Conservation (phyloP, 1,139 yeast genomes). For the Magnusiomyces fungicola region DNA sequence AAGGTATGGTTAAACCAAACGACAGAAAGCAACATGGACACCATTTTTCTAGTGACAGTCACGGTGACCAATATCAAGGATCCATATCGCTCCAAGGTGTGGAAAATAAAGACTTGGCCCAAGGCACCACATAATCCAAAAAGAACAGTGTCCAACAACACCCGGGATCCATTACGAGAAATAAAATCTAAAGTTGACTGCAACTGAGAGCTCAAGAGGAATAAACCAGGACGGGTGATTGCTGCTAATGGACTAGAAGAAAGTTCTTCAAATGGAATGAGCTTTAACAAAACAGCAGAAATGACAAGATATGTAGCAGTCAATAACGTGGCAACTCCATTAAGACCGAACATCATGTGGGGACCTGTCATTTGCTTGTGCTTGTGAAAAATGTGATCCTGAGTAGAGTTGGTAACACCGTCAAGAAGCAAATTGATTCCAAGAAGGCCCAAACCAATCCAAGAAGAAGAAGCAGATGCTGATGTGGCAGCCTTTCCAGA, state of each 20-base stretch:
- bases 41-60: conserved; percentile 93
- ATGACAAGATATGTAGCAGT: conserved; percentile 38
- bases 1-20: conserved; percentile 74
- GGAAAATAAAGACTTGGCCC: conserved; percentile 88
- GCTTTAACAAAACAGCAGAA: conserved; percentile 36
- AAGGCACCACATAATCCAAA: conserved; percentile 80
- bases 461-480: conserved; percentile 17
- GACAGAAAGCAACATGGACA: conserved; percentile 87
- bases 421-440: conserved; percentile 65
- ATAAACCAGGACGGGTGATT: too few relatives aligned
- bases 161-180: conserved; percentile 37
- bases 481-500: conserved; percentile 19
- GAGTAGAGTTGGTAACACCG: conserved; percentile 90
- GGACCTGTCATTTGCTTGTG: conserved; percentile 57
- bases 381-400: conserved; percentile 67
- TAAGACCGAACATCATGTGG: conserved; percentile 78
- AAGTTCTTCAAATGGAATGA: neutral
- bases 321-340: conserved; percentile 45
- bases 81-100: conserved; percentile 76
- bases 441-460: conserved; percentile 56
- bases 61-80: conserved; percentile 82
- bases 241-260: neutral
- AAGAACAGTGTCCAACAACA: conserved; percentile 50
- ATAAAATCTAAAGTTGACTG: neutral
- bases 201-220: neutral